phyloP scores from a whole-genome alignment of 208 protist genomes.

The Leishmania gerbilli region DNA sequence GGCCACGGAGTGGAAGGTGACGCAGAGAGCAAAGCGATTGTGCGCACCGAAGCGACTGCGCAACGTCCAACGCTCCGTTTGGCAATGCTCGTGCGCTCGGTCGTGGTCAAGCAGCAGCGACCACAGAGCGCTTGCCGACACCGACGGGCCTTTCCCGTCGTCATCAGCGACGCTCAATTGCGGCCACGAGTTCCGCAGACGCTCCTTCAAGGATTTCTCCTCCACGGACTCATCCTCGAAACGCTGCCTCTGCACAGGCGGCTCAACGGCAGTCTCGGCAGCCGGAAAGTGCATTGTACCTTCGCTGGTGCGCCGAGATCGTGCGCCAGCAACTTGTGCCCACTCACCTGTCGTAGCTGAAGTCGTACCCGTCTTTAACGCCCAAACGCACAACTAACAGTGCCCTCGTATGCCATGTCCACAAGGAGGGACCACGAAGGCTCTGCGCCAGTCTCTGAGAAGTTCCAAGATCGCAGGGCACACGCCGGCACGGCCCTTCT shows the following conservation, averaged over 20 bases:
- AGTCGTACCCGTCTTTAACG: neutral
- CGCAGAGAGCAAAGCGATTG: conserved; percentile 49
- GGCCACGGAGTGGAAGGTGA: conserved; percentile 40
- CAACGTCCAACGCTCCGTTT: conserved; percentile 46
- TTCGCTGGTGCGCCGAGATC: neutral
- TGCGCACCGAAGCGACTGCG: conserved; percentile 41
- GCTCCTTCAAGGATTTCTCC: conserved; percentile 33
- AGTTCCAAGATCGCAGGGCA: neutral
- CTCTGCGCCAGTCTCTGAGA: neutral
- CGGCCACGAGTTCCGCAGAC: conserved; percentile 45
- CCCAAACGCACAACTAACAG: neutral
- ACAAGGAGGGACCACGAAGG: neutral
- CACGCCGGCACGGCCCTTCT: neutral
- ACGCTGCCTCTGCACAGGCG: conserved; percentile 23
- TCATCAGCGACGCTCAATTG: conserved; percentile 12
- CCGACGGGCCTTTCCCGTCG: neutral
- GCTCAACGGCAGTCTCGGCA: conserved; percentile 1
- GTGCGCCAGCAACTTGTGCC: neutral
- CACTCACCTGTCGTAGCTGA: neutral
- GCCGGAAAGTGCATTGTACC: conserved; percentile 21
- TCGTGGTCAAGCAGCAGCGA: conserved; percentile 40
- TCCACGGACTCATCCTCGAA: conserved; percentile 31
- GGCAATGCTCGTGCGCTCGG: conserved; percentile 42
- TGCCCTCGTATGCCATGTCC: neutral
- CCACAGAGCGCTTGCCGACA: conserved; percentile 27